These are phyloP conservation scores for Cryoendolithus antarcticus DNA, from an alignment of 2,329 filamentous ascomycete genomes.

Conservation along the genomic window DNA sequence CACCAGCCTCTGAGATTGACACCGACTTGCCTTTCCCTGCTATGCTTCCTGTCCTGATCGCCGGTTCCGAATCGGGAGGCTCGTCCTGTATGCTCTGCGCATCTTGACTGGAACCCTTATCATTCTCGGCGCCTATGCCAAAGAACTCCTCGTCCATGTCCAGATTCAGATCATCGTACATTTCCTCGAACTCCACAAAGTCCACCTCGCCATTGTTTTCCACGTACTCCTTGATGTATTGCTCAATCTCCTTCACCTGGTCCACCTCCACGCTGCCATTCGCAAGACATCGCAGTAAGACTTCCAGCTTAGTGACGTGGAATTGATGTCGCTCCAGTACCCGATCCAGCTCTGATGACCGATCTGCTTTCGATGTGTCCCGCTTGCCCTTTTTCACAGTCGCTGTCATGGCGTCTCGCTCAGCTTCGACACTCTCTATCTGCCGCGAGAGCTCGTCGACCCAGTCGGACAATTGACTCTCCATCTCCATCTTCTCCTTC, in stretches of 20 bases:
- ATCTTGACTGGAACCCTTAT: slow-evolving; percentile 90
- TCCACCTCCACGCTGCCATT: slow-evolving; percentile 84
- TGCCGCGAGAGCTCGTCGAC: slow-evolving; percentile 89
- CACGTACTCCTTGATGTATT: slow-evolving; percentile 90
- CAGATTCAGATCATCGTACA: slow-evolving; percentile 90
- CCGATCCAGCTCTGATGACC: slow-evolving; percentile 73
- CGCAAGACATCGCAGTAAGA: slow-evolving; percentile 78
- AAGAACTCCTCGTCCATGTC: slow-evolving; percentile 84
- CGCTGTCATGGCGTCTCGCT: slow-evolving; percentile 73
- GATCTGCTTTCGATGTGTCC: slow-evolving; percentile 68
- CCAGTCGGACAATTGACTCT: slow-evolving; percentile 73
- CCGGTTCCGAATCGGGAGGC: slow-evolving; percentile 42
- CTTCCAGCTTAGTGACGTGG: slow-evolving; percentile 86
- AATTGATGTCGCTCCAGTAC: slow-evolving; percentile 89
- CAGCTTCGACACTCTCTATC: slow-evolving; percentile 84
- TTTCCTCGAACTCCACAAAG: slow-evolving; percentile 83
- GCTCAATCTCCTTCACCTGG: slow-evolving; percentile 77
- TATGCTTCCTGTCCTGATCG: slow-evolving; percentile 36
- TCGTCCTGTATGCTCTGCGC: slow-evolving; percentile 87
- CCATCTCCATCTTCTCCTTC: slow-evolving; percentile 79
- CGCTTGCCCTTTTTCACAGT: slow-evolving; percentile 94
- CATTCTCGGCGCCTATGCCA: slow-evolving; percentile 67
- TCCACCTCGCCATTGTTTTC: slow-evolving; percentile 79
- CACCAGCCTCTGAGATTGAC: slow-evolving; percentile 45
- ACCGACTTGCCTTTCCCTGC: slow-evolving; percentile 34